Conservation (phyloP, 1,139 yeast genomes). For the Blastobotrys proliferans region DNA sequence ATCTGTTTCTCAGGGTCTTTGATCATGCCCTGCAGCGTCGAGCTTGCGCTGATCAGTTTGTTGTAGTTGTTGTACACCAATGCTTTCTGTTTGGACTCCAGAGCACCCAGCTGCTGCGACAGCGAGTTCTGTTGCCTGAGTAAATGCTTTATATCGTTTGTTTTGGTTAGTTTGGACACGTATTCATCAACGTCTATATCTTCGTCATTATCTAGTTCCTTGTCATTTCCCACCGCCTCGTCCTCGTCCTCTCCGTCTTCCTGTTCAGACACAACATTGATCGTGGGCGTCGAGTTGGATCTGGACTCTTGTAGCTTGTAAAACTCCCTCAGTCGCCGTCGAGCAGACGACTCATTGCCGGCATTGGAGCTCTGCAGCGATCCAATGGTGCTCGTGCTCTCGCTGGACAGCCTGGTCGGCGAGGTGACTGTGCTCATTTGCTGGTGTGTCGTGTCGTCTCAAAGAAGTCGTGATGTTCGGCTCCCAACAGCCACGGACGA, state of each 20-base stretch:
- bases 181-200: conserved; percentile 25
- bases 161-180: conserved; percentile 26
- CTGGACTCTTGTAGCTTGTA: conserved; percentile 33
- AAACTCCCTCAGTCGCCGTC: conserved; percentile 40
- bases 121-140: conserved; percentile 33
- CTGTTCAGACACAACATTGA: background rate
- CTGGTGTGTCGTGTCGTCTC: no score
- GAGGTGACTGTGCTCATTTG: no score
- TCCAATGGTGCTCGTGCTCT: conserved; percentile 8
- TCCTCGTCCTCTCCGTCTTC: conserved; percentile 10
- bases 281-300: background rate
- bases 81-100: conserved; percentile 42
- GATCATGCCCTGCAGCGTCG: conserved; percentile 31
- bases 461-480: no score
- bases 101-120: conserved; percentile 33
- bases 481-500: no score
- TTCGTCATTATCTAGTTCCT: conserved; percentile 13
- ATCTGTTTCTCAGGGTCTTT: conserved; percentile 17
- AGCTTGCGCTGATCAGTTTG: conserved; percentile 39
- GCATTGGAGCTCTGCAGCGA: conserved; percentile 3
- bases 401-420: conserved; percentile 6
- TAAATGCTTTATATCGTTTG: conserved; percentile 28
- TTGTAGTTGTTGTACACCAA: conserved; percentile 43
- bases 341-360: conserved; percentile 9
- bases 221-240: no score